Base-by-base conservation (phyloP, 805 yeast genomes). In the Wickerhamomyces chaumierensis region DNA sequence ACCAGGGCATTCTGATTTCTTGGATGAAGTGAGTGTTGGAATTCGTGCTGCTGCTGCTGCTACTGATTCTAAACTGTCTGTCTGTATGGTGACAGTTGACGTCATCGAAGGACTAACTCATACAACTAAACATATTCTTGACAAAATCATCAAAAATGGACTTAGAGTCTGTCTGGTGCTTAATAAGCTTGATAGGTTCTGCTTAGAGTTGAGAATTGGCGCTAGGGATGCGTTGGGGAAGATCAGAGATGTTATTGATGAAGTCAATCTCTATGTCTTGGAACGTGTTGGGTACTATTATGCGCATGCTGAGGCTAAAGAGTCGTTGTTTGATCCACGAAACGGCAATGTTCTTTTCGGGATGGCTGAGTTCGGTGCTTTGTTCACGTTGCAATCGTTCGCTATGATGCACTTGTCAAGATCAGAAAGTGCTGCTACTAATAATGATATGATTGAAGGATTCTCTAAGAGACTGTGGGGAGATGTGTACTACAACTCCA, bases 1-100 rank as follows among this genome's bases (percentile, higher is more conserved):
- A 0, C 99, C 99, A 0, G 99, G 99, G 0, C 97, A 92, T 57
- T 71, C 73, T 0, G 79, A 86, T 51, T 92, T 92, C 51, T 60
- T 66, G 21, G 96, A 86, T 52, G 96, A 92, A 48, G 60, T 75
- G 4, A 67, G 74, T 0, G 68, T 73, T 0, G 70, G 73, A 18
- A 63, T 78, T 0, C 69, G 71, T 0, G 96, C 92, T 45, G 23
- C 6, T 6, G 23, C 6, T 21, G 23, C n/a, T n/a, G n/a, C n/a
- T n/a, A n/a, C n/a, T n/a, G n/a, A n/a, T n/a, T n/a, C n/a, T n/a
- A n/a, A 21, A 9, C 23, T 7, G 9, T 6, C 9, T 25, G 74
- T 80, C 2, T 74, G 73, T 0, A 60, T 80, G 0, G 56, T 87
- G 2, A 82, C 85, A 1, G 65, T 90, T n/a, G 98, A 92, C 55